Base-by-base conservation (phyloP, 1,284 basidiomycete genomes). In the Leccinum angustisporum region DNA sequence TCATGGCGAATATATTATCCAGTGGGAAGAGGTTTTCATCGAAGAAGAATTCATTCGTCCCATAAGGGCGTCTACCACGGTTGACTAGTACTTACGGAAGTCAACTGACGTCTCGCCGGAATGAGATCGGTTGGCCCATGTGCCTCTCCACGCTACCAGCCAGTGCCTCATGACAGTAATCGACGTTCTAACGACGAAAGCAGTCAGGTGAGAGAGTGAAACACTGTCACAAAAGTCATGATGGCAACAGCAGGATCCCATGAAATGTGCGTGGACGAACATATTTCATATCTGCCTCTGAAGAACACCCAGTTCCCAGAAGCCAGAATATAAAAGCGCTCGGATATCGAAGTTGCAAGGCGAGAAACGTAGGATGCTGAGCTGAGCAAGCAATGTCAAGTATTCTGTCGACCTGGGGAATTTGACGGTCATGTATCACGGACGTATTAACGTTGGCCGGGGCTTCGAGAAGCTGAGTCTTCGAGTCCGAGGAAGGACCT, bases 1-100 rank as follows among this genome's bases (percentile, higher is more conserved):
- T n/a, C 38, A 16, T 40, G 38, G 38, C 40, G 61, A 70, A 68
- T 61, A 63, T 67, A 58, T 53, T 50, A 16, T 25, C 5, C 40
- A 14, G 34, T 43, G 46, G 46, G 61, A 57, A 65, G 36, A 16
- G 21, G 11, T 54, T 61, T 40, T 53, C 36, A 43, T 43, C n/a
- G 40, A 43, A 46, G 55, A 54, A 3, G 43, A 9, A 33, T 43
- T 52, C 53, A 21, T 50, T 33, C 9, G 40, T 53, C 46, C 21
- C 63, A 58, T 48, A 61, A 54, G 6, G 27, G 33, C 60, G 27
- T 7, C 18, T 21, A 34, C 34, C 43, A 33, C 46, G 31, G 13
- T 34, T 58, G 36, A 38, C 14, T 30, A 25, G 25, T 5, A 27
- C 46, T 31, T 38, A 56, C 43, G 40, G 4, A 33, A 3, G 11